Conservation (phyloP, 768 basidiomycete species). For the Leccinum variicolor region DNA sequence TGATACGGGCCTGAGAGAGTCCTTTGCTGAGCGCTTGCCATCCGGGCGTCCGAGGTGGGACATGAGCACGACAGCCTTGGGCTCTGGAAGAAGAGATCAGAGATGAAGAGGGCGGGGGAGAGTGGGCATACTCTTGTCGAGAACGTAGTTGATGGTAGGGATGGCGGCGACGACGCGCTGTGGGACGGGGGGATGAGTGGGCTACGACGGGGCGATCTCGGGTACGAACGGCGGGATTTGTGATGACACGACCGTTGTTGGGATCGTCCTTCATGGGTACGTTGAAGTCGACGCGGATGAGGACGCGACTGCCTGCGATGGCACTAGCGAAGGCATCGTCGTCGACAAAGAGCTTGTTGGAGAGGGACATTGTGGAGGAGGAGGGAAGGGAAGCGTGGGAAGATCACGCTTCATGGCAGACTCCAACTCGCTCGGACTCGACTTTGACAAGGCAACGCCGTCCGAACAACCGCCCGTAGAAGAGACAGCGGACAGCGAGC, state of each 20-base stretch:
- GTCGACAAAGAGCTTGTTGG: constrained; percentile 90
- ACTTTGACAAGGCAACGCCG: constrained; percentile 45
- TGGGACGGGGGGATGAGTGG: constrained; percentile 8
- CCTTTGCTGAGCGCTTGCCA: constrained; percentile 84
- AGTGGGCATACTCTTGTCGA: constrained; percentile 64
- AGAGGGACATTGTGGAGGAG: constrained; percentile 72
- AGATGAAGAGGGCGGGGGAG: neutral
- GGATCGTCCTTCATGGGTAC: constrained; percentile 75
- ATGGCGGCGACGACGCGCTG: constrained; percentile 97
- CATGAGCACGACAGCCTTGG: constrained; percentile 86
- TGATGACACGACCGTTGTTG: constrained; percentile 86
- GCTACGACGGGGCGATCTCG: constrained; percentile 2
- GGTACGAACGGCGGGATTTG: constrained; percentile 86
- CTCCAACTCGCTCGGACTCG: constrained; percentile 68
- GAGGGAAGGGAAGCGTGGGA: constrained; percentile 18
- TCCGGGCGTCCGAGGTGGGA: constrained; percentile 98
- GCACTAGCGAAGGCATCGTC: constrained; percentile 56
- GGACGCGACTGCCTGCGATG: constrained; percentile 83
- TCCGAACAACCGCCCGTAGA: neutral
- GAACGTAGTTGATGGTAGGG: constrained; percentile 91
- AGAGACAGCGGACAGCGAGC: constrained; percentile 8
- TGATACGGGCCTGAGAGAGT: constrained; percentile 87
- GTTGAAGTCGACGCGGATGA: constrained; percentile 96
- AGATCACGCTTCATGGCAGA: constrained; percentile 35
- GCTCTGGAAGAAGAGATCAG: constrained; percentile 44